A percentile compares a stretch with the other conserved stretches of the same genome.
phyloP scores from a whole-genome alignment of 352 stramenopile species.

The Pythium biforme region DNA sequence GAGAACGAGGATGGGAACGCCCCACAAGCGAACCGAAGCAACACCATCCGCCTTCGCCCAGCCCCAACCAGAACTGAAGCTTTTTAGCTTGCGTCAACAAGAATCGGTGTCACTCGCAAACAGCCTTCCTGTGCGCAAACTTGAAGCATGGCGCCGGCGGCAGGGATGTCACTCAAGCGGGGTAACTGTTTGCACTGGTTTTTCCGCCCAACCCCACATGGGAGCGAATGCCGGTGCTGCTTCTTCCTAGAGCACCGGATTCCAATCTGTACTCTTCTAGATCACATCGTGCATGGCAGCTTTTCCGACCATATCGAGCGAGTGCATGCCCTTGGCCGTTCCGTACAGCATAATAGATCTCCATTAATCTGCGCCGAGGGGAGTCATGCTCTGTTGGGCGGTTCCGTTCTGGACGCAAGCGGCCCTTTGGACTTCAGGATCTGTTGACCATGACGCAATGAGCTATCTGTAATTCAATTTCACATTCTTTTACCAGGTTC shows the following conservation, averaged over 20 bases:
- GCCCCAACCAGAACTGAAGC: neutral
- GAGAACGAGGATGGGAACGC: neutral
- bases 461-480: neutral
- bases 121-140: neutral
- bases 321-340: no score
- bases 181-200: neutral
- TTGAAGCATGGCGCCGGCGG: neutral
- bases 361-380: no score
- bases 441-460: no score
- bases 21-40: neutral
- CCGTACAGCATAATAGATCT: no score
- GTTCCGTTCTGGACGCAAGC: no score
- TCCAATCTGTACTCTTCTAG: no score
- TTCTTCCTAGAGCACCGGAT: neutral
- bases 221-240: neutral
- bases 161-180: neutral
- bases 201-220: no score
- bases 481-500: neutral
- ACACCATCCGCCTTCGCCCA: neutral
- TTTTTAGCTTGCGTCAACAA: conserved; percentile 2
- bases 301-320: no score
- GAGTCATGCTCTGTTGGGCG: no score
- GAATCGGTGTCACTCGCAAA: conserved; percentile 2
- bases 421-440: no score
- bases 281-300: no score